Percentiles rank a stretch among this genome's conserved stretches.
Conservation (phyloP, 2,329 filamentous ascomycete genomes). For the Dactylellina parvicollis region DNA sequence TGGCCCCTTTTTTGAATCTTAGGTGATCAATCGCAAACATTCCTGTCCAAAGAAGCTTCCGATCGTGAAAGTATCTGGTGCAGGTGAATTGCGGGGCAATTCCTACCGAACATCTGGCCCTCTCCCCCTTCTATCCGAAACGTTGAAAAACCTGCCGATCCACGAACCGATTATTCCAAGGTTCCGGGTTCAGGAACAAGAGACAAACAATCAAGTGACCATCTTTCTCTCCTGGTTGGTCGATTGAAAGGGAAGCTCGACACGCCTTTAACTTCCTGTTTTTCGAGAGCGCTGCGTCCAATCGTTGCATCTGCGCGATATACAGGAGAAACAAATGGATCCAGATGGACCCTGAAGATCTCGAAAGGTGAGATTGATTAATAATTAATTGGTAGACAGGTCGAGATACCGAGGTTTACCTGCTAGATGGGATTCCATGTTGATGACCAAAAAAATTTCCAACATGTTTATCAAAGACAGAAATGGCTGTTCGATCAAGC, state of each 20-base stretch:
- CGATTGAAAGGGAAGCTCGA: conserved; percentile 4
- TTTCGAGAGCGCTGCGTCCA: neutral
- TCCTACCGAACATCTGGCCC: neutral
- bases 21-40: neutral
- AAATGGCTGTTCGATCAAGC: too few relatives aligned
- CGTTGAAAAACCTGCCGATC: neutral
- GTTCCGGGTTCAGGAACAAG: neutral
- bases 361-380: neutral
- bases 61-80: neutral
- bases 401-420: neutral
- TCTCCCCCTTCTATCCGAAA: conserved; percentile 25
- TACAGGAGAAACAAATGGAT: neutral
- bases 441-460: too few relatives aligned
- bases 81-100: conserved; percentile 17
- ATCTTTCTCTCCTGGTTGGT: neutral
- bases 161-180: neutral
- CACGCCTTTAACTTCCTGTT: neutral
- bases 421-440: neutral
- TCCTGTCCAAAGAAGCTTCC: neutral
- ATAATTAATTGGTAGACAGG: neutral
- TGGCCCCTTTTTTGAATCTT: neutral
- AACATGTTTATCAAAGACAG: too few relatives aligned
- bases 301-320: conserved; percentile 1
- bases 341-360: neutral
- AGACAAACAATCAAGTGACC: neutral